Evolutionary conservation across 176 grass and related monocot genomes (phyloP).

Genomic region (Thalia dealbata): DNA sequence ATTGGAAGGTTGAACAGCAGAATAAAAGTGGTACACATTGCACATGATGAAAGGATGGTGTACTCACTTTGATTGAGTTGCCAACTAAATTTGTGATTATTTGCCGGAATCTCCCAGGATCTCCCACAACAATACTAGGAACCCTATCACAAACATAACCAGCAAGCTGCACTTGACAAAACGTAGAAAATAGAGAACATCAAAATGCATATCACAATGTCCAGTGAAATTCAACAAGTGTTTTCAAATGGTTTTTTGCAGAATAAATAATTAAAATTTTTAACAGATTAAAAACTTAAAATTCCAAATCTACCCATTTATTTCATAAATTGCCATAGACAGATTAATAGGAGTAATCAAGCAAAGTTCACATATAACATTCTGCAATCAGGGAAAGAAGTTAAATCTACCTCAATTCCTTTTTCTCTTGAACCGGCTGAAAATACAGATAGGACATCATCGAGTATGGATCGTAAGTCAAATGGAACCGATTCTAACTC

Average conservation of each 20-base stretch:
- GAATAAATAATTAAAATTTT: neutral
- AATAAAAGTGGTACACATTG: neutral
- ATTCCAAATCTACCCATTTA: neutral
- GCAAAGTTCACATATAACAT: neutral
- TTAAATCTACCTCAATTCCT: constrained; percentile 61
- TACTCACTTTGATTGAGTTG: constrained; percentile 84
- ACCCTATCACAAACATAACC: constrained; percentile 91
- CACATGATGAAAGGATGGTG: constrained; percentile 3
- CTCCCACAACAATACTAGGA: constrained; percentile 81
- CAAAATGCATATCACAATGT: constrained; percentile 7
- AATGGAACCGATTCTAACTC: constrained; percentile 78
- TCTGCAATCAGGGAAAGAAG: neutral
- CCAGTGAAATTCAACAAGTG: neutral
- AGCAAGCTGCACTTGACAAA: constrained; percentile 57
- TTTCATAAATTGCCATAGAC: neutral
- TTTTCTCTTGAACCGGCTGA: constrained; percentile 70
- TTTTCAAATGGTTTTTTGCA: constrained; percentile 12
- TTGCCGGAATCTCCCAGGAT: constrained; percentile 91
- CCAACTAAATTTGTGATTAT: constrained; percentile 98
- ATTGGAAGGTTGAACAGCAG: neutral
- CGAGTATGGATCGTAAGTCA: constrained; percentile 73
- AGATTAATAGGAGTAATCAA: neutral
- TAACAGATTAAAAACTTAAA: neutral
- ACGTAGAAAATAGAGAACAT: constrained; percentile 15
- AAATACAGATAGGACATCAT: constrained; percentile 85